Evolutionary conservation across 2,329 filamentous ascomycete genomes (phyloP), one percentile per base, ranked within the genome.

Genomic region (Grosmannia huntii): DNA sequence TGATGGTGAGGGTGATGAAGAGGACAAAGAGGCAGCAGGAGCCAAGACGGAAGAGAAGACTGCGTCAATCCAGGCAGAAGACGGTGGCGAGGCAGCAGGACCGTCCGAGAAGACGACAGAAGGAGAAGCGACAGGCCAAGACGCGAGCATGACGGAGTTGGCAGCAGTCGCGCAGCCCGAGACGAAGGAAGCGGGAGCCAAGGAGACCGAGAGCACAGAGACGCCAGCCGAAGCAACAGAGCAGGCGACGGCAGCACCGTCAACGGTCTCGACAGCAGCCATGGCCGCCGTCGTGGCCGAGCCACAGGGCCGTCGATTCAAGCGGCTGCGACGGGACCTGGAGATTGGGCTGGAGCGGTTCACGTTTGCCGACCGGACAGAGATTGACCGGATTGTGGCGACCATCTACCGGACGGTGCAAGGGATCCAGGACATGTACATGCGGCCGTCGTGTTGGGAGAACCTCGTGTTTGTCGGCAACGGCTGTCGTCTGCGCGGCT

Each of bases 381-480:
- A 95, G 58, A 80, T 97, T 50, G 89, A 96, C 67, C 84, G 84
- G 58, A 89, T 99, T 62, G 89, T 89, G 27, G 85, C 86, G 57
- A 84, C 89, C 46, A 86, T 97, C 63, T 90, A 96, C 71, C 83
- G 86, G 59, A 85, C 89, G 1, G 84, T 97, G 56, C 85, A 91
- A 64, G 83, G 84, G 41, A 89, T 96, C 27, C 85, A 89, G 52
- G 90, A 96, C 62, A 83, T 90, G 63, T 86, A 87, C 66, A 91
- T 90, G 76, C 84, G 94, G 51, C 85, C 88, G 41, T 80, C 87
- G 41, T 86, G 95, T 62, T 99, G 94, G 94, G 92, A 97, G 66
- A 89, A 87, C 61, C 73, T 99, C 56, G 86, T 96, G 64, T 87
- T 99, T 58, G 87, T 96, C 56, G 94, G 94, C 64, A 96, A 95